Base-by-base conservation (phyloP, 495 filamentous ascomycete genomes). In the Lophiostoma macrostomum region DNA sequence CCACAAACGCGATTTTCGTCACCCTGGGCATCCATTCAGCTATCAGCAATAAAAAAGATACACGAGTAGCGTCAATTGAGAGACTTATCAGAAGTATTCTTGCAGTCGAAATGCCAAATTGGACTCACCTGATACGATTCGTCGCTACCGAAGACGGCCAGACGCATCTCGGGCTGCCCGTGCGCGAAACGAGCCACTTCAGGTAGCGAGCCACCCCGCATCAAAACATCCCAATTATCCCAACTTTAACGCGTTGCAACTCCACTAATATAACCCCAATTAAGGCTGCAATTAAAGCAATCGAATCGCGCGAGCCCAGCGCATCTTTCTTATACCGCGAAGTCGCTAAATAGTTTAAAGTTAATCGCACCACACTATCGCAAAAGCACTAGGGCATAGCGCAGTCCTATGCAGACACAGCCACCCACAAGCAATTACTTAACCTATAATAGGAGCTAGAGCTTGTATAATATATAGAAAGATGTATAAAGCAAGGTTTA, bases 241-340 rank as follows among this genome's bases (percentile, higher is more conserved):
- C 5, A 8, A 8, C 4, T 34, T 34, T 29, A 47, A 31, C 13
- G n/a, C 5, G 5, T 11, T 5, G 34, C 16, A 34, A 32, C 43
- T 47, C 22, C 6, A 47, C 16, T 10, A 47, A 32, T 34, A 47
- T 47, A 29, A 29, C n/a, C 5, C 43, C 43, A 34, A 47, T 47
- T 47, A 29, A 47, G 18, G 43, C 23, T 29, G 43, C 43, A 29
- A 25, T 47, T 32, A 18, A 4, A 23, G 27, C 43, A 3, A 5
- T 47, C 14, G 34, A 34, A 32, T 18, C 28, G 8, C 30, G 14
- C 5, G 18, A 35, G 34, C 13, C 13, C 12, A 29, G 18, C 22
- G 18, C 16, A 34, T 3, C 4, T 16, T 10, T 32, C 14, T 14
- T 13, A 16, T 6, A 18, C 7, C 16, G n/a, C 5, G 3, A 35